Evolutionary conservation across 495 filamentous ascomycete species (phyloP).

Genomic region (Xylaria acuta): DNA sequence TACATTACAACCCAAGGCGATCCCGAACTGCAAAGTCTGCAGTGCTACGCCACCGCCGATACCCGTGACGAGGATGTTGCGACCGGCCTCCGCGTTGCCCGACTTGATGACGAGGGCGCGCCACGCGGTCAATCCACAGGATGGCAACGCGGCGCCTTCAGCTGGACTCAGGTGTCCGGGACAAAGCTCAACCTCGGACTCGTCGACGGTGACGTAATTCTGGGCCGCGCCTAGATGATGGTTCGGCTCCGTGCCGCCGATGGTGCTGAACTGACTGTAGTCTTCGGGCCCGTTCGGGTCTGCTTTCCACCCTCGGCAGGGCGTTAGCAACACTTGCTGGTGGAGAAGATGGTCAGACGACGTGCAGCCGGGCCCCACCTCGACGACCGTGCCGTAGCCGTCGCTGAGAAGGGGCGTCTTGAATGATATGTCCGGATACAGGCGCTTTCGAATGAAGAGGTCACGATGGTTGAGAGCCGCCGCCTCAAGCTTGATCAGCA

Average conservation of each 20-base stretch:
- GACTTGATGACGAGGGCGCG: constrained; percentile 75
- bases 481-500: constrained; percentile 71
- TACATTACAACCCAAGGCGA: constrained; percentile 45
- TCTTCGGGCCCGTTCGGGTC: constrained; percentile 74
- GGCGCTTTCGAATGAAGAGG: constrained; percentile 84
- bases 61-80: constrained; percentile 58
- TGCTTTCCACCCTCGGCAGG: constrained; percentile 73
- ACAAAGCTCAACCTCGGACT: constrained; percentile 26
- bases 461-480: constrained; percentile 88
- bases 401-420: constrained; percentile 73
- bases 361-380: constrained; percentile 57
- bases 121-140: constrained; percentile 83
- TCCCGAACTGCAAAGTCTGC: not conserved
- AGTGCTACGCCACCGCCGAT: not conserved
- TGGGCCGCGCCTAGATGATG: not conserved
- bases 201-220: not conserved
- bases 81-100: constrained; percentile 60
- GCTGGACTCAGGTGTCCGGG: constrained; percentile 70
- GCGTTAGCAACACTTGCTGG: constrained; percentile 76
- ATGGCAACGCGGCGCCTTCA: constrained; percentile 79
- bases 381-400: constrained; percentile 66
- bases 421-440: constrained; percentile 83
- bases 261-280: constrained; percentile 62
- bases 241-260: constrained; percentile 67
- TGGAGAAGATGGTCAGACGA: constrained; percentile 42